These are phyloP conservation scores for Drechslera avenae DNA, from an alignment of 2,329 filamentous ascomycete genomes.

Conservation along the genomic window DNA sequence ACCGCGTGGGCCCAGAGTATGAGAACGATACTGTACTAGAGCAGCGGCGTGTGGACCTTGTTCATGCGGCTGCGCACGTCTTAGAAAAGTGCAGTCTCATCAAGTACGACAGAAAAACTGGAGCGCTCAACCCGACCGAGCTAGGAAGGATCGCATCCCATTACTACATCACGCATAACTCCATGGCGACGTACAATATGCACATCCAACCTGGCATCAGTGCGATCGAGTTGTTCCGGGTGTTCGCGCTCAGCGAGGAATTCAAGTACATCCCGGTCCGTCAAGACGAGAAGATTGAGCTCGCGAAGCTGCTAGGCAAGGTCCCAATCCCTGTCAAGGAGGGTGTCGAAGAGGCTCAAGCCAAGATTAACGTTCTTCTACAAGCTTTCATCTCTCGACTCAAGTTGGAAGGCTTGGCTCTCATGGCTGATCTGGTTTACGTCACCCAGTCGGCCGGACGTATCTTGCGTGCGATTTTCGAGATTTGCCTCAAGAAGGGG, in stretches of 20 bases:
- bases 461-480: constrained; percentile 93
- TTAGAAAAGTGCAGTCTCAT: constrained; percentile 86
- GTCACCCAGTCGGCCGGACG: constrained; percentile 97
- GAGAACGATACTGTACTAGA: constrained; percentile 89
- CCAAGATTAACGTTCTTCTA: constrained; percentile 96
- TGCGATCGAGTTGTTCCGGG: constrained; percentile 92
- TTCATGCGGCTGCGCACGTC: constrained; percentile 88
- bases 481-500: constrained; percentile 95
- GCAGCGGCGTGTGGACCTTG: constrained; percentile 95
- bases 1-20: constrained; percentile 95
- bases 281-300: constrained; percentile 95
- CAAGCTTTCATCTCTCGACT: constrained; percentile 96
- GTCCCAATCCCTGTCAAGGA: constrained; percentile 98
- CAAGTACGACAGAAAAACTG: constrained; percentile 94
- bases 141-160: constrained; percentile 95
- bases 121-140: constrained; percentile 87
- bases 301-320: constrained; percentile 85
- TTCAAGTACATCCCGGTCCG: constrained; percentile 99
- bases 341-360: constrained; percentile 92
- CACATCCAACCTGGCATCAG: constrained; percentile 92
- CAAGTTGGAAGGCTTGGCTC: constrained; percentile 87
- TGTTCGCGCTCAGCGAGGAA: constrained; percentile 94
- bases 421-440: constrained; percentile 99
- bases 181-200: constrained; percentile 96
- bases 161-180: constrained; percentile 96